phyloP scores from a whole-genome alignment of 176 grass and related monocot species.

The Elaeis guineensis region DNA sequence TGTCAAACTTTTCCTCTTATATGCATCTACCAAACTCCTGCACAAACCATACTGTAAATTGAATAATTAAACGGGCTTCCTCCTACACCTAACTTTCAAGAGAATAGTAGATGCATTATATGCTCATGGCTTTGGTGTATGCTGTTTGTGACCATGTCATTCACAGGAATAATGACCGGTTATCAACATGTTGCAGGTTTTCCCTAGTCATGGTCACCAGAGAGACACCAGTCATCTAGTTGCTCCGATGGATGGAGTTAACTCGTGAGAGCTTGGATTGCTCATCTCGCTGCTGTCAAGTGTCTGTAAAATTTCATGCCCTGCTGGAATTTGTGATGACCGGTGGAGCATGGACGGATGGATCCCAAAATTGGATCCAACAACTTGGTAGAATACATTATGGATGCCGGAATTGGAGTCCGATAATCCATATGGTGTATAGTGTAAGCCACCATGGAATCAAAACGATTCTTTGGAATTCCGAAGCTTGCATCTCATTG shows the following conservation, averaged over 20 bases:
- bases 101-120: too few relatives aligned
- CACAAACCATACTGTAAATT: too few relatives aligned
- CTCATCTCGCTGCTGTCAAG: neutral
- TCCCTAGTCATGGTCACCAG: slow-evolving; percentile 58
- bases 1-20: too few relatives aligned
- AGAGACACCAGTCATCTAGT: slow-evolving; percentile 49
- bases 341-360: slow-evolving; percentile 3
- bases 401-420: slow-evolving; percentile 10
- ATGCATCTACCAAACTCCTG: too few relatives aligned
- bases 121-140: too few relatives aligned
- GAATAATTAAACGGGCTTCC: too few relatives aligned
- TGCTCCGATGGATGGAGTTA: slow-evolving; percentile 51
- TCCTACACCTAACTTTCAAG: too few relatives aligned
- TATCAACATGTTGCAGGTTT: slow-evolving; percentile 36
- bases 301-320: neutral
- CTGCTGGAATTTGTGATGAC: neutral
- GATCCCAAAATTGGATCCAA: slow-evolving; percentile 3
- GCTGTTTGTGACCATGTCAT: too few relatives aligned
- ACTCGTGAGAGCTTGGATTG: slow-evolving; percentile 15
- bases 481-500: neutral
- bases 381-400: neutral
- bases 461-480: neutral
- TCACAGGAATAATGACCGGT: too few relatives aligned
- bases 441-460: too few relatives aligned
- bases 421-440: slow-evolving; percentile 1